Percentiles rank a stretch among this genome's conserved stretches.
Evolutionary conservation across 345 rosid species (phyloP).

Genomic region (Leavenworthia alabamica): DNA sequence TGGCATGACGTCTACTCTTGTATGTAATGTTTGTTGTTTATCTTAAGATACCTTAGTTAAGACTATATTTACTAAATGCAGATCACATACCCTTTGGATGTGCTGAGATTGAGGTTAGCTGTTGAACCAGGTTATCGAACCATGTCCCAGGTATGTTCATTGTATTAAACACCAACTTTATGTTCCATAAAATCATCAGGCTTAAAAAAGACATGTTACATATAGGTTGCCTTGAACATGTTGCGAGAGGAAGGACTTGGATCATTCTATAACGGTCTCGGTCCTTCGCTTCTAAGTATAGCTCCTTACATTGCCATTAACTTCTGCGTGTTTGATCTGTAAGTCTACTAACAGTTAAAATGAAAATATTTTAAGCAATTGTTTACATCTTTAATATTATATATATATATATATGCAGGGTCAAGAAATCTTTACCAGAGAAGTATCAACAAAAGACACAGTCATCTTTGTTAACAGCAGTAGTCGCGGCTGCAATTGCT

Average conservation of each 20-base stretch:
- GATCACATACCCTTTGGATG: conserved; percentile 90
- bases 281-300: conserved; percentile 83
- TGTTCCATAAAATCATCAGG: neutral
- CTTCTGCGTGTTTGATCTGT: conserved; percentile 87
- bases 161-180: neutral
- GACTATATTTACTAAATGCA: conserved; percentile 14
- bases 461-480: conserved; percentile 70
- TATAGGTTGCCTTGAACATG: conserved; percentile 77
- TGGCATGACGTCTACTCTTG: conserved; percentile 98
- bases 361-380: neutral
- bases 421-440: conserved; percentile 80
- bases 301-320: conserved; percentile 92
- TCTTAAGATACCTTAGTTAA: neutral
- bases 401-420: conserved; percentile 41
- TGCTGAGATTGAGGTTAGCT: conserved; percentile 76
- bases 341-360: conserved; percentile 29
- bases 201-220: neutral
- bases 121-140: conserved; percentile 80
- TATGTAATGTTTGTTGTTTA: conserved; percentile 33
- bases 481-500: conserved; percentile 76
- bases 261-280: conserved; percentile 78
- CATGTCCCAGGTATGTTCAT: conserved; percentile 64
- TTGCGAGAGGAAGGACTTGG: conserved; percentile 80
- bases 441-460: conserved; percentile 59
- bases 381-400: neutral